Evolutionary conservation across 352 stramenopile species (phyloP).

Genomic region (Blastocystis sp.): DNA sequence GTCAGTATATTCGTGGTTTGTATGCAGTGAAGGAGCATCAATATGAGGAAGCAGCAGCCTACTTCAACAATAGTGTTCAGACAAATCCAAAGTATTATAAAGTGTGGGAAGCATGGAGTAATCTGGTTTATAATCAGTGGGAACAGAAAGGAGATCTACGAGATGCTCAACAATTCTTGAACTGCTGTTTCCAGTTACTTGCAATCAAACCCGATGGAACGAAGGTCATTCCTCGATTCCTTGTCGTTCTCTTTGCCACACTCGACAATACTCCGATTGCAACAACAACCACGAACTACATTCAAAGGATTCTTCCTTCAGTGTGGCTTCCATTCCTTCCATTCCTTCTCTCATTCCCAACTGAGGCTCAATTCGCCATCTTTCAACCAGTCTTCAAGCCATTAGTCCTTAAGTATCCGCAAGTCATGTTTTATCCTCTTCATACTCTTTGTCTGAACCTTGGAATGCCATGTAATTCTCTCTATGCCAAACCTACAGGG

Average conservation of each 20-base stretch:
- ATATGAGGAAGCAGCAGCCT: not conserved
- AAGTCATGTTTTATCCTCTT: slow-evolving; percentile 35
- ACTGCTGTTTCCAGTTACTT: not conserved
- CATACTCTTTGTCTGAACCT: not conserved
- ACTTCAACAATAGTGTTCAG: not conserved
- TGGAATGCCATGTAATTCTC: not conserved
- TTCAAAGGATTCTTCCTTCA: not conserved
- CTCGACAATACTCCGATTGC: not conserved
- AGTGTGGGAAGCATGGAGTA: not conserved
- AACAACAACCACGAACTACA: not conserved
- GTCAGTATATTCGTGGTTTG: not conserved
- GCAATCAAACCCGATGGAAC: not conserved
- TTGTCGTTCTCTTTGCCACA: not conserved
- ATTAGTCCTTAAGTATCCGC: slow-evolving; percentile 6
- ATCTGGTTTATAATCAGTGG: slow-evolving; percentile 4
- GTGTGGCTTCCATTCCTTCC: not conserved
- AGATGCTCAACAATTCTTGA: slow-evolving; percentile 12
- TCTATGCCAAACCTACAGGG: not conserved
- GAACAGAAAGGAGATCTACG: not conserved
- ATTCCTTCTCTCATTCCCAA: not conserved
- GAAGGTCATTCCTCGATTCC: not conserved
- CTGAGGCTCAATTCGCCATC: slow-evolving; percentile 6
- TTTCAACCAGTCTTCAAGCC: not conserved
- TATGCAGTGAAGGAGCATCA: slow-evolving; percentile 7
- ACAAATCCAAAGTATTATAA: not conserved